A percentile compares a stretch with the other conserved stretches of the same genome.
Conservation (phyloP, 2,329 filamentous ascomycete genomes). For the Pestalotiopsis sp. region DNA sequence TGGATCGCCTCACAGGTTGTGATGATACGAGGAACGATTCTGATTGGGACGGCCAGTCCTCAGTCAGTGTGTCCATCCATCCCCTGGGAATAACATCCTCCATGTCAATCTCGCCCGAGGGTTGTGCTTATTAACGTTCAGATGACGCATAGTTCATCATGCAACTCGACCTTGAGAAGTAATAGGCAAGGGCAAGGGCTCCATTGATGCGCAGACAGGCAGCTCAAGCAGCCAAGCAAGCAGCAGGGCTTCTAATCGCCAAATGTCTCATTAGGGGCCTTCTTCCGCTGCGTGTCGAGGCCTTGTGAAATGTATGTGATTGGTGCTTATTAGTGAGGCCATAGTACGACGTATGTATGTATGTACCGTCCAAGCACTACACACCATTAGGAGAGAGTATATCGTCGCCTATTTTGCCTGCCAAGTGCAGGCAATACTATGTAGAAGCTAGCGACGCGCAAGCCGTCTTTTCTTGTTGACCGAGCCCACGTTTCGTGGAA, state of each 20-base stretch:
- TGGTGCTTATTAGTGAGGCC: background rate
- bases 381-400: background rate
- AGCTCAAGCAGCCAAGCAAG: background rate
- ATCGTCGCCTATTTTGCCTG: background rate
- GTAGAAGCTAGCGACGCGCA: constrained; percentile 3
- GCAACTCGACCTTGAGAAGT: background rate
- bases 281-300: background rate
- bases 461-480: background rate
- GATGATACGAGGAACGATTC: background rate
- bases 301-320: background rate
- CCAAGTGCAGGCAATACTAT: background rate
- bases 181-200: background rate
- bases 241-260: background rate
- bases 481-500: background rate
- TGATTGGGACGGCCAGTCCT: background rate
- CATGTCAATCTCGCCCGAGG: background rate
- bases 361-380: background rate
- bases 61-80: background rate
- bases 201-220: background rate
- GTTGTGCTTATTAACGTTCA: background rate
- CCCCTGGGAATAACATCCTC: background rate
- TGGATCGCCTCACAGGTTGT: background rate
- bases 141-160: constrained; percentile 8
- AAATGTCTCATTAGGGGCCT: background rate
- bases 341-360: background rate